A percentile compares a stretch with the other conserved stretches of the same genome.
phyloP scores from a whole-genome alignment of 2,329 filamentous ascomycete genomes.

The Alternaria conjuncta region DNA sequence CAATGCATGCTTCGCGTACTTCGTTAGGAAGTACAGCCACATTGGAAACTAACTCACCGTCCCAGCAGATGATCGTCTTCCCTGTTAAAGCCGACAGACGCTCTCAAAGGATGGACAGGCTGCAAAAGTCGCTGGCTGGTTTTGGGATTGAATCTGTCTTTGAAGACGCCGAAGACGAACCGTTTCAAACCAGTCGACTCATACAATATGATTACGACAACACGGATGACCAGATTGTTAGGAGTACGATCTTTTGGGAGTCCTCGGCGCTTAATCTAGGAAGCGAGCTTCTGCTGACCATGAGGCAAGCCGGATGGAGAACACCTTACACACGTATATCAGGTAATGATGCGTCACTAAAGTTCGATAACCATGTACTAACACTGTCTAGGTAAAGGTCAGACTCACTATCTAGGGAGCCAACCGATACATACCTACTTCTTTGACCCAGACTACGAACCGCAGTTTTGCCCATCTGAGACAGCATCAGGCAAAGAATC shows the following conservation, averaged over 20 bases:
- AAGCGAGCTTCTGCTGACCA: conserved; percentile 25
- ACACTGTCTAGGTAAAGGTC: conserved; percentile 5
- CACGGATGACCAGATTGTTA: neutral
- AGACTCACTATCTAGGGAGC: conserved; percentile 28
- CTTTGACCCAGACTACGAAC: conserved; percentile 27
- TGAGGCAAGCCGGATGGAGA: conserved; percentile 27
- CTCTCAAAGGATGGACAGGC: neutral
- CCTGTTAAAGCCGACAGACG: neutral
- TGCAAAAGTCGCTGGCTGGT: neutral
- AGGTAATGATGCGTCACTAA: conserved; percentile 1
- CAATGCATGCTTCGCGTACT: neutral
- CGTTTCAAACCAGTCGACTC: neutral
- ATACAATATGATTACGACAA: neutral
- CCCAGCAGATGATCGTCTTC: neutral
- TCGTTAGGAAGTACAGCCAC: neutral
- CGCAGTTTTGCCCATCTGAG: conserved; percentile 16
- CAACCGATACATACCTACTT: conserved; percentile 31
- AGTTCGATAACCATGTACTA: neutral
- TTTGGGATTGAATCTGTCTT: neutral
- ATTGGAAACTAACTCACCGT: neutral
- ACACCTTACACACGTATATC: conserved; percentile 24
- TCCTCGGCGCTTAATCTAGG: conserved; percentile 14
- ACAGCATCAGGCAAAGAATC: neutral
- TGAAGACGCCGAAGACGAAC: neutral
- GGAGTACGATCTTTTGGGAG: conserved; percentile 31